Conservation (phyloP, 2,329 filamentous ascomycete species). For the Metarhizium guizhouense region DNA sequence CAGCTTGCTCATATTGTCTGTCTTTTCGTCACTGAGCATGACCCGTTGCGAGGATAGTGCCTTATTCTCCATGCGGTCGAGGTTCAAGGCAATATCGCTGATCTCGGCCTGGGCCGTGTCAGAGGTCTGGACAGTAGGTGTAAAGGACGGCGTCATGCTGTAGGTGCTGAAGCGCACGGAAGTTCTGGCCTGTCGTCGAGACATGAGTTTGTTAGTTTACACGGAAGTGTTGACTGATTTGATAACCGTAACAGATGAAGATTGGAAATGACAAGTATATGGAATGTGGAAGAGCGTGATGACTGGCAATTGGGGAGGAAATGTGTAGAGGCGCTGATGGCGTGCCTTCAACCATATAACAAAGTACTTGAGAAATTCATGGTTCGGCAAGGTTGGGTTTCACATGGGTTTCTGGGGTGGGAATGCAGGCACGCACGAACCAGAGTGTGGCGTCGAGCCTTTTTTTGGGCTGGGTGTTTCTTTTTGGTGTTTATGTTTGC, state of each 20-base stretch:
- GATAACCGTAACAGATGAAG: background rate
- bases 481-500: background rate
- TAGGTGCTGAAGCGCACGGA: conserved; percentile 52
- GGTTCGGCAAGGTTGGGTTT: background rate
- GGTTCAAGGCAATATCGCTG: conserved; percentile 64
- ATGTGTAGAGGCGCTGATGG: no score
- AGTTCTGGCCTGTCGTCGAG: conserved; percentile 35
- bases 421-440: conserved; percentile 4
- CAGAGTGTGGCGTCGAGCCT: background rate
- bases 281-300: no score
- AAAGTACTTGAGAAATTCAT: background rate
- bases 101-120: conserved; percentile 51
- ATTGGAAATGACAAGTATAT: background rate
- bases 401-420: background rate
- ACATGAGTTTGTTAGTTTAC: conserved; percentile 8
- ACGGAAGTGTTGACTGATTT: background rate
- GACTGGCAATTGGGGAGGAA: no score
- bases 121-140: conserved; percentile 42
- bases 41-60: conserved; percentile 69
- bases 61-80: conserved; percentile 86
- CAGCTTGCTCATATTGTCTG: conserved; percentile 73
- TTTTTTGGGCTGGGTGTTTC: background rate
- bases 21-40: conserved; percentile 68
- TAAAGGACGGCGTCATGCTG: conserved; percentile 52
- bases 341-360: background rate